Conservation (phyloP, 306 rosid species). For the Phaseolus lunatus region DNA sequence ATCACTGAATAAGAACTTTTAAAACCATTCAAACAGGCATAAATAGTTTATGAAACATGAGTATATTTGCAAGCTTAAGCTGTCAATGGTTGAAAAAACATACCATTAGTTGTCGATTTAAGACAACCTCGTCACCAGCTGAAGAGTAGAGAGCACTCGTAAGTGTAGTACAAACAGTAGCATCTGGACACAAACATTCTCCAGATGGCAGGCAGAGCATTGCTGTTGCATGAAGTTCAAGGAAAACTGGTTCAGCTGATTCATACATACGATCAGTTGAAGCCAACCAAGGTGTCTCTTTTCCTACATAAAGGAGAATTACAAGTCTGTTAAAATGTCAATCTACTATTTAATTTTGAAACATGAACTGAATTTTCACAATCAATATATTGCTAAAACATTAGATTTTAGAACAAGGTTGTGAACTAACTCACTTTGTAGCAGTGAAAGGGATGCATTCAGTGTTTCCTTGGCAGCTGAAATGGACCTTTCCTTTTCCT, state of each 20-base stretch:
- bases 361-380: constrained; percentile 5
- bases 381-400: constrained; percentile 33
- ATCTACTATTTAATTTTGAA: constrained; percentile 2
- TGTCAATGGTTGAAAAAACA: constrained; percentile 50
- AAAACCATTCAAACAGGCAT: background rate
- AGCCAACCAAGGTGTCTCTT: constrained; percentile 79
- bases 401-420: constrained; percentile 25
- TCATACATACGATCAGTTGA: constrained; percentile 51
- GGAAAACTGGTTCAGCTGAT: constrained; percentile 69
- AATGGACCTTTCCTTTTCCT: constrained; percentile 79
- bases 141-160: constrained; percentile 85
- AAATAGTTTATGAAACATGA: background rate
- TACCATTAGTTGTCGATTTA: constrained; percentile 76
- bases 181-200: constrained; percentile 90
- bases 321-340: constrained; percentile 30
- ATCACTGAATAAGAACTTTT: background rate
- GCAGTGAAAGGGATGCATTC: constrained; percentile 70
- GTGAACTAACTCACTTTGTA: constrained; percentile 71
- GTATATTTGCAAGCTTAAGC: constrained; percentile 25
- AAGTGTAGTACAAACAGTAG: constrained; percentile 82
- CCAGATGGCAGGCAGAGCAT: constrained; percentile 96
- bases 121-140: constrained; percentile 71
- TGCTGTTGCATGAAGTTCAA: constrained; percentile 90
- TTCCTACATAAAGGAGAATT: constrained; percentile 59
- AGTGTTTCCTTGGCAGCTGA: constrained; percentile 83